Percentiles rank a stretch among this genome's conserved stretches.
These are phyloP conservation scores for Reticulascus tulasneorum DNA, from an alignment of 2,329 filamentous ascomycete genomes.

Conservation along the genomic window DNA sequence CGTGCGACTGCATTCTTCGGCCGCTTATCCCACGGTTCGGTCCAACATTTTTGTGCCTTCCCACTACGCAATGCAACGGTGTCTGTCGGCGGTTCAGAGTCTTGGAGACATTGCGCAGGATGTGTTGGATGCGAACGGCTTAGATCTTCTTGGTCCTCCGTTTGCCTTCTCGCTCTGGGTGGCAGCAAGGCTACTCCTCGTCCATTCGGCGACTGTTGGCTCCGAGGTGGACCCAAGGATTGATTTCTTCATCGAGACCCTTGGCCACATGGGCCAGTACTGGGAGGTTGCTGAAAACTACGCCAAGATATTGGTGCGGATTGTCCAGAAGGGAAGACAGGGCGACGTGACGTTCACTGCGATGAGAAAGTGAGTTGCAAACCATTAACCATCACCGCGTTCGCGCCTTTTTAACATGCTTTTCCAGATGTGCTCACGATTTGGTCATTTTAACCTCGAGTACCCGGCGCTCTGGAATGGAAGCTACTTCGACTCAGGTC, in stretches of 20 bases:
- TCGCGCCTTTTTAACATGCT: conserved; percentile 6
- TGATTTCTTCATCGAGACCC: conserved; percentile 39
- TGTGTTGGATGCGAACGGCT: conserved; percentile 37
- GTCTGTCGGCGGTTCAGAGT: conserved; percentile 39
- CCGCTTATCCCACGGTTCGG: conserved; percentile 35
- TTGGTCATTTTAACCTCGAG: conserved; percentile 31
- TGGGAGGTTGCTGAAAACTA: conserved; percentile 41
- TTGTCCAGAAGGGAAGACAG: conserved; percentile 31
- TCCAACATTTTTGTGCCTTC: conserved; percentile 39
- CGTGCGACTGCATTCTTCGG: conserved; percentile 39
- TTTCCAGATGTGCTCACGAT: conserved; percentile 33
- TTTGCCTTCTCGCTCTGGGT: conserved; percentile 43
- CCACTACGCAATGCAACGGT: conserved; percentile 41
- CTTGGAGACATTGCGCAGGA: conserved; percentile 38
- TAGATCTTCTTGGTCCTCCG: conserved; percentile 37
- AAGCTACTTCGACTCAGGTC: conserved; percentile 33
- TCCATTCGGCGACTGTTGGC: conserved; percentile 35
- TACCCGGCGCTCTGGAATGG: conserved; percentile 30
- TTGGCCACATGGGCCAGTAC: conserved; percentile 35
- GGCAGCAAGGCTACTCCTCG: conserved; percentile 34
- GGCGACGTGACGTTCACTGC: conserved; percentile 31
- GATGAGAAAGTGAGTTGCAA: conserved; percentile 34
- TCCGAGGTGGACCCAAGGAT: conserved; percentile 33
- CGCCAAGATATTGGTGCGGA: conserved; percentile 33
- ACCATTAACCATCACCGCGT: neutral